Evolutionary conservation across 2,329 filamentous ascomycete species (phyloP), one percentile per base, ranked within the genome.

Genomic region (Xylariaceae sp.): DNA sequence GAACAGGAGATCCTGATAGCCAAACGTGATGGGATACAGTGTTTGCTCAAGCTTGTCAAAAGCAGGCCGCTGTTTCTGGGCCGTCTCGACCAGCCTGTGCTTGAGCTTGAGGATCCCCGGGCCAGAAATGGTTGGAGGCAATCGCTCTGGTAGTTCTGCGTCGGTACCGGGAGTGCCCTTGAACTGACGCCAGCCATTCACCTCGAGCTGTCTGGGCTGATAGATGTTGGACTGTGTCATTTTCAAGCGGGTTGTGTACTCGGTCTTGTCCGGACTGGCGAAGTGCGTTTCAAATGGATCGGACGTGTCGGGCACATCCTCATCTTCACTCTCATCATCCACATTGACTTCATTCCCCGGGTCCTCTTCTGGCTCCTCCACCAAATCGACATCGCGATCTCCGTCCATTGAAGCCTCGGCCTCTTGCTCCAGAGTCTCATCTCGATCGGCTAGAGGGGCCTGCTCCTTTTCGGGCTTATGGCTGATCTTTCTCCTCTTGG

Each of bases 241-340:
- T 48, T 75, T 72, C 7, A 87, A 63, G n/a, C 73, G 80, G 59
- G 73, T 71, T 1, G 78, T 72, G 7, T 90, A 71, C 40, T 79
- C 70, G 6, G 78, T 75, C 45, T 88, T 81, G 42, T 92, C 80
- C 0, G 85, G 83, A 40, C 77, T 77, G 33, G 83, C 82, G 66
- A 95, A 96, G 70, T 97, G 93, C 7, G 75, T 72, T 57, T 94
- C 88, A 64, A 95, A 97, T 0, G 90, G 87, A 67, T 96, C 89
- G 6, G 69, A 66, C 1, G 70, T 58, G 53, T 71, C 71, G 5
- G 62, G 71, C 72, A 73, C 68, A 57, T 83, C 76, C 44, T 79
- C 76, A 13, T 80, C 75, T 41, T 81, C 79, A 17, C 78, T 78
- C 10, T 74, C 69, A 0, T 66, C 69, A 6, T 69, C 67, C 12